phyloP scores from a whole-genome alignment of 257 asterid genomes.

The Orobanche coerulescens region DNA sequence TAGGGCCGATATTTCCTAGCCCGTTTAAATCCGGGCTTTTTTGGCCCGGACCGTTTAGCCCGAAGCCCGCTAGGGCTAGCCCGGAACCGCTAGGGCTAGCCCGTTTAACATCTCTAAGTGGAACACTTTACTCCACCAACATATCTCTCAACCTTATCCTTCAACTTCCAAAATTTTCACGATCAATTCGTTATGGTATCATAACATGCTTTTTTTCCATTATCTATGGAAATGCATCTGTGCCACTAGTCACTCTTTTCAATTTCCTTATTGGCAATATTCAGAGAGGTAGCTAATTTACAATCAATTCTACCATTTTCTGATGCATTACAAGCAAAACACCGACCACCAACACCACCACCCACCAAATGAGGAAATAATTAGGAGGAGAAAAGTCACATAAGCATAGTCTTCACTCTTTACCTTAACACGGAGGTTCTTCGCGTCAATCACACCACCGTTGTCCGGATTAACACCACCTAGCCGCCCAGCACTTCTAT shows the following conservation, averaged over 20 bases:
- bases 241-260: neutral
- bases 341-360: no score
- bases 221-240: neutral
- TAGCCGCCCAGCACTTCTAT: constrained; percentile 26
- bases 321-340: no score
- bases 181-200: neutral
- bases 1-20: no score
- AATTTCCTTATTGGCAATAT: neutral
- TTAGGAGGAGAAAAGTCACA: neutral
- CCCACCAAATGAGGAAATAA: no score
- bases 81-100: no score
- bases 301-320: neutral
- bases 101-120: no score
- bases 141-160: constrained; percentile 1
- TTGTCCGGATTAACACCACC: constrained; percentile 33
- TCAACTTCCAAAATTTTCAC: neutral
- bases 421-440: constrained; percentile 42
- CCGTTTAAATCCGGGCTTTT: no score
- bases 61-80: no score
- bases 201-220: neutral
- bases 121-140: no score
- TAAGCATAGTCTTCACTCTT: neutral
- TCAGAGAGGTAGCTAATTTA: neutral
- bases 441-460: constrained; percentile 32
- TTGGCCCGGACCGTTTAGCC: no score